Conservation (phyloP, 176 grass and related monocot genomes). For the Thinopyrum elongatum region DNA sequence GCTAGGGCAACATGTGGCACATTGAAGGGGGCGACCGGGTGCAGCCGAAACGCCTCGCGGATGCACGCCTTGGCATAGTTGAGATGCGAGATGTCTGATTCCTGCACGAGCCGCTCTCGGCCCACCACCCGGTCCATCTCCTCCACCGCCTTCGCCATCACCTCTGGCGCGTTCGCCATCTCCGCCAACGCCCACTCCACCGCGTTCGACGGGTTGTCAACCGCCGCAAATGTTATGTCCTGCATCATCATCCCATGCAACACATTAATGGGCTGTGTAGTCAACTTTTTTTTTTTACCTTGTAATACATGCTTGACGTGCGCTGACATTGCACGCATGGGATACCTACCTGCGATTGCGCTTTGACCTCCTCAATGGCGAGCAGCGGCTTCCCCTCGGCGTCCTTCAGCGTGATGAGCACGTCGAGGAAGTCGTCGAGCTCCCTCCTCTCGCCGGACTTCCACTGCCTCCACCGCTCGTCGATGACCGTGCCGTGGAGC, state of each 20-base stretch:
- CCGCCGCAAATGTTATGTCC: neutral
- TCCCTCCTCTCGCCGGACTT: constrained; percentile 6
- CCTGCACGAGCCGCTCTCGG: constrained; percentile 1
- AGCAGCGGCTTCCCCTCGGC: neutral
- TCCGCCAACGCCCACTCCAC: constrained; percentile 25
- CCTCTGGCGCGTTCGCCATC: neutral
- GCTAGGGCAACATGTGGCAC: constrained; percentile 16
- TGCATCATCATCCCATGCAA: neutral
- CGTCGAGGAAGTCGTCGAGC: constrained; percentile 20
- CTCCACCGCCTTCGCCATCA: constrained; percentile 20
- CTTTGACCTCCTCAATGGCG: constrained; percentile 25
- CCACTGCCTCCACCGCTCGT: constrained; percentile 36
- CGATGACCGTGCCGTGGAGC: constrained; percentile 39
- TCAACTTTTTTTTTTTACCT: neutral
- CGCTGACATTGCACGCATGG: no score
- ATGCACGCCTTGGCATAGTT: constrained; percentile 23
- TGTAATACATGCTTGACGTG: neutral
- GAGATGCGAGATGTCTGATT: constrained; percentile 5
- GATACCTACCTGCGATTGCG: neutral
- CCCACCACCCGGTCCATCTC: constrained; percentile 38
- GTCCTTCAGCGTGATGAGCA: constrained; percentile 16
- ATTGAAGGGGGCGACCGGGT: constrained; percentile 26
- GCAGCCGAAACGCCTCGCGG: constrained; percentile 33
- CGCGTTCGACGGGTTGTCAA: constrained; percentile 31
- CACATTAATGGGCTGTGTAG: neutral